Conservation (phyloP, 148 eudicot genomes). For the Nepenthes gracilis region DNA sequence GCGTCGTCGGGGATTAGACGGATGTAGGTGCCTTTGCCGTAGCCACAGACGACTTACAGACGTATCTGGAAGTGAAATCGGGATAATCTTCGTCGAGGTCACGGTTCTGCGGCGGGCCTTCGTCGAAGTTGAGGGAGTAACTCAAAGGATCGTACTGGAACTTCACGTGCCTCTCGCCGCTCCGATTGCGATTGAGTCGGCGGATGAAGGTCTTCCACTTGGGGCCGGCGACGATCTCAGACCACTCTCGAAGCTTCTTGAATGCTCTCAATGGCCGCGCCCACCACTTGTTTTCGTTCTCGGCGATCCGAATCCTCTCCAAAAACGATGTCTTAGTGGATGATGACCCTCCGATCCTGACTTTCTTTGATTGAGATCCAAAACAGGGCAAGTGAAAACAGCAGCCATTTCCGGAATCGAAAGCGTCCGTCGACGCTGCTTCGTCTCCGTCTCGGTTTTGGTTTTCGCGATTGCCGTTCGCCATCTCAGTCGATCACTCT, state of each 20-base stretch:
- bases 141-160: constrained; percentile 72
- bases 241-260: constrained; percentile 73
- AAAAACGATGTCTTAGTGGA: constrained; percentile 9
- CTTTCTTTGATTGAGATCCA: neutral
- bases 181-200: constrained; percentile 33
- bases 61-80: constrained; percentile 42
- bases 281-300: constrained; percentile 17
- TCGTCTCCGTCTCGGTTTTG: neutral
- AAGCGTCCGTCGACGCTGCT: neutral
- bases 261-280: constrained; percentile 35
- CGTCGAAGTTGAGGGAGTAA: constrained; percentile 76
- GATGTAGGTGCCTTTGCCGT: neutral
- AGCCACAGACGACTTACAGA: neutral
- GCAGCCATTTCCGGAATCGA: constrained; percentile 1
- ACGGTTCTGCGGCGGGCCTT: constrained; percentile 21
- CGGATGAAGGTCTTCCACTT: constrained; percentile 80
- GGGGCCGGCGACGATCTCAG: constrained; percentile 75
- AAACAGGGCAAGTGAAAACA: constrained; percentile 7
- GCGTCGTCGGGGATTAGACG: too few species aligned
- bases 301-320: constrained; percentile 11
- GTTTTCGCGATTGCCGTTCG: too few species aligned
- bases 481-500: too few species aligned
- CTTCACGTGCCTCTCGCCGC: constrained; percentile 13
- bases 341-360: neutral
- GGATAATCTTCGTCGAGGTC: constrained; percentile 25